Percentiles rank a stretch among this genome's conserved stretches.
Evolutionary conservation across 108 stramenopile species (phyloP).

Genomic region (Chaetoceros tenuissimus): DNA sequence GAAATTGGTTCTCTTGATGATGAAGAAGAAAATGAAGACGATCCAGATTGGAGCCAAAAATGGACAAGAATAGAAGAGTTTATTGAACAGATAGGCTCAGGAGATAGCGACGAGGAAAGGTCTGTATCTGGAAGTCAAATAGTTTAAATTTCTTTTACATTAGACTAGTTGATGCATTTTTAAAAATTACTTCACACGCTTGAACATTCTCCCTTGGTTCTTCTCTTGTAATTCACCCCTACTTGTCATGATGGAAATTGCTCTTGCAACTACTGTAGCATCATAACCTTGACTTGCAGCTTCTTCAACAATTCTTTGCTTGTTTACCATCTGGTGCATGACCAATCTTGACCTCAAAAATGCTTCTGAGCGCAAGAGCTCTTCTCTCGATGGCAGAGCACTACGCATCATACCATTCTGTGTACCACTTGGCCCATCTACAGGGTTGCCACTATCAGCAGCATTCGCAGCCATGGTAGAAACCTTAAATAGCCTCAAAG

Average conservation of each 20-base stretch:
- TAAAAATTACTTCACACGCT: conserved; percentile 74
- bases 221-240: conserved; percentile 76
- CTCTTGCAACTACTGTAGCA: conserved; percentile 62
- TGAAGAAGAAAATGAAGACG: not conserved
- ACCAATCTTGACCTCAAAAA: conserved; percentile 65
- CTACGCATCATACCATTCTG: conserved; percentile 22
- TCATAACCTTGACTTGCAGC: conserved; percentile 76
- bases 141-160: no score
- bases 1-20: no score
- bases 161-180: no score
- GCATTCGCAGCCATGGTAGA: conserved; percentile 96
- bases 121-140: not conserved
- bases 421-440: no score
- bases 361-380: conserved; percentile 67
- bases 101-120: not conserved
- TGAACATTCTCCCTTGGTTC: conserved; percentile 72
- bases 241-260: conserved; percentile 58
- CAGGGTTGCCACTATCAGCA: conserved; percentile 45
- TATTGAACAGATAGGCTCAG: not conserved
- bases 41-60: not conserved
- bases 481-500: conserved; percentile 94
- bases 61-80: not conserved
- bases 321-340: conserved; percentile 73
- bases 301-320: conserved; percentile 78
- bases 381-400: conserved; percentile 22